A percentile compares a stretch with the other conserved stretches of the same genome.
Conservation (phyloP, 2,329 filamentous ascomycete species). For the Colletotrichum sp. region DNA sequence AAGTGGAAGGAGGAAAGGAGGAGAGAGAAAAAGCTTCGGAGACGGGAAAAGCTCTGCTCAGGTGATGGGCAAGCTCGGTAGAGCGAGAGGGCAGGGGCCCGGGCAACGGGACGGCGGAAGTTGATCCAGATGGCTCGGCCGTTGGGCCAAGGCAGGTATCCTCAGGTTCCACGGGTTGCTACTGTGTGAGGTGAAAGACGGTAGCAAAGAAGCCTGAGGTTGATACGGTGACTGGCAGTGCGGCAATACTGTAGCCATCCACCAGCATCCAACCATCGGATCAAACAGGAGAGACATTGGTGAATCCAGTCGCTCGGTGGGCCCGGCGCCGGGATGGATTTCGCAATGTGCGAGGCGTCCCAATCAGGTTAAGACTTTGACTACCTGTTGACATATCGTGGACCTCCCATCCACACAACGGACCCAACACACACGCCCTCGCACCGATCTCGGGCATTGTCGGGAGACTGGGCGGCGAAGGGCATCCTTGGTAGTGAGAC, state of each 20-base stretch:
- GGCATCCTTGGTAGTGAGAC: neutral
- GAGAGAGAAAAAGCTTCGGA: constrained; percentile 38
- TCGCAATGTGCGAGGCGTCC: constrained; percentile 17
- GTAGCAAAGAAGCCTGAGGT: constrained; percentile 14
- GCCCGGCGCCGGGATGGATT: constrained; percentile 7
- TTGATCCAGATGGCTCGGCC: constrained; percentile 22
- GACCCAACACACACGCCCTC: constrained; percentile 12
- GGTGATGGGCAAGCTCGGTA: constrained; percentile 23
- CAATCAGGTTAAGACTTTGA: constrained; percentile 18
- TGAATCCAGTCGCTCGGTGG: constrained; percentile 15
- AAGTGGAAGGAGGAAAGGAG: constrained; percentile 41
- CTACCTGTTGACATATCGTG: constrained; percentile 17
- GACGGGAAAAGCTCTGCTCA: constrained; percentile 30
- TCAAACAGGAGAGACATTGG: constrained; percentile 18
- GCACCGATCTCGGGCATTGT: constrained; percentile 21
- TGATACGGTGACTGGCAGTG: neutral
- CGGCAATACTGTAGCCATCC: neutral
- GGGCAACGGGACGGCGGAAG: constrained; percentile 24
- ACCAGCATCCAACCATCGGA: neutral
- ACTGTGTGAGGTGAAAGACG: neutral
- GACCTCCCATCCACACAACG: neutral
- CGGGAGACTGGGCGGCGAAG: constrained; percentile 16
- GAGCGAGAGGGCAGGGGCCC: constrained; percentile 20
- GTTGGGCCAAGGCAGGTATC: neutral
- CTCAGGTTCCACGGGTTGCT: constrained; percentile 9